Conservation (phyloP, 176 grass and related monocot species). For the Puccinellia tenuiflora region DNA sequence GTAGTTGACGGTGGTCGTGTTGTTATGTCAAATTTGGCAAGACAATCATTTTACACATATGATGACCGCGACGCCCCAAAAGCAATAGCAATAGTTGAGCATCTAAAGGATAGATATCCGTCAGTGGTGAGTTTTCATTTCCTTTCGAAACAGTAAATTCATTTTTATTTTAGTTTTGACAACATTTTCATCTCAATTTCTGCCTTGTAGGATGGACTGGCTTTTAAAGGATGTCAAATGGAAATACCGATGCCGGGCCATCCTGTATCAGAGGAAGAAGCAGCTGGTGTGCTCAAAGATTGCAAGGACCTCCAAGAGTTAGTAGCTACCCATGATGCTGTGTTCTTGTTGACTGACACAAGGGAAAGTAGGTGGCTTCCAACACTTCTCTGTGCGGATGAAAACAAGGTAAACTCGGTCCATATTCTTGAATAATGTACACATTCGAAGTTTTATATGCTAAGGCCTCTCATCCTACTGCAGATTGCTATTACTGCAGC, state of each 20-base stretch:
- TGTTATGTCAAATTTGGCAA: constrained; percentile 81
- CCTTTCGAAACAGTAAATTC: not conserved
- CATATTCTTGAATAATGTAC: constrained; percentile 19
- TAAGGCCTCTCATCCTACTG: constrained; percentile 22
- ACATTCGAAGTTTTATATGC: constrained; percentile 13
- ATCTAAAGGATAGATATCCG: constrained; percentile 60
- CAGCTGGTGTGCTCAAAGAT: constrained; percentile 43
- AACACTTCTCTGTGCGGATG: constrained; percentile 63
- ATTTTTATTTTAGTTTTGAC: not conserved
- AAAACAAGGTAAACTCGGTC: constrained; percentile 62
- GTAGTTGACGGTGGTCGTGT: constrained; percentile 76
- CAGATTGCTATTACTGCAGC: constrained; percentile 95
- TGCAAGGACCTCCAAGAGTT: constrained; percentile 59
- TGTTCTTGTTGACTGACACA: constrained; percentile 92
- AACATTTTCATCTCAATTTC: constrained; percentile 9
- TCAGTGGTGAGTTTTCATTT: constrained; percentile 54
- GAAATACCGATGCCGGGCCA: constrained; percentile 98
- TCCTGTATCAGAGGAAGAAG: constrained; percentile 69
- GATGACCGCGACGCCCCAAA: constrained; percentile 60
- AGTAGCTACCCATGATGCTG: constrained; percentile 70
- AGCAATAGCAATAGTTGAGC: constrained; percentile 54
- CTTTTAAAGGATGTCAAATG: constrained; percentile 40
- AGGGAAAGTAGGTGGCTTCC: constrained; percentile 99
- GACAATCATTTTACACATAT: constrained; percentile 89
- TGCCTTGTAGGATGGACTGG: constrained; percentile 43